phyloP scores from a whole-genome alignment of 768 basidiomycete species.

The Collybiopsis confluens region DNA sequence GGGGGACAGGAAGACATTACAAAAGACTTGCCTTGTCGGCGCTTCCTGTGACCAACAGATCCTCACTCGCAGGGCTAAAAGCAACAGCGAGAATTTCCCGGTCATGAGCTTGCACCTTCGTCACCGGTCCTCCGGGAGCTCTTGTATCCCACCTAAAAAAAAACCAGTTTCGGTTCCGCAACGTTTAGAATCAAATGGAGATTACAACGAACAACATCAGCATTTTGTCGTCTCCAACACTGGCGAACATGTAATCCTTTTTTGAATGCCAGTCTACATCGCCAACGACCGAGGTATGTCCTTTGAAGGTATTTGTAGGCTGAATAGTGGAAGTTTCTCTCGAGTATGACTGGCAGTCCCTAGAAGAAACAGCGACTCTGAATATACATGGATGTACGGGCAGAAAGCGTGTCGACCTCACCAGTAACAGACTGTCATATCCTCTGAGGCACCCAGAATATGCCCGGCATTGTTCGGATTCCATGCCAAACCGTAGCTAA shows the following conservation, averaged over 20 bases:
- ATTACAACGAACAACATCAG: constrained; percentile 76
- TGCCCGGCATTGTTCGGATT: constrained; percentile 79
- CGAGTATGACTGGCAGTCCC: constrained; percentile 90
- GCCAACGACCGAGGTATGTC: constrained; percentile 89
- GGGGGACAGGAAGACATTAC: no score
- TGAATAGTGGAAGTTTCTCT: constrained; percentile 78
- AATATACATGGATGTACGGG: neutral
- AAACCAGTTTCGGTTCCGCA: constrained; percentile 10
- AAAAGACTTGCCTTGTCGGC: constrained; percentile 86
- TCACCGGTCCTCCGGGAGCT: constrained; percentile 59
- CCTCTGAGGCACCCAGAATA: constrained; percentile 89
- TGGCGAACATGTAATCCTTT: constrained; percentile 82
- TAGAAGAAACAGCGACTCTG: constrained; percentile 23
- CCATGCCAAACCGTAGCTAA: constrained; percentile 92
- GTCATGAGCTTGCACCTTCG: constrained; percentile 80
- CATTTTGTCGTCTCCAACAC: constrained; percentile 94
- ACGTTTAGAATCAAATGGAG: no score
- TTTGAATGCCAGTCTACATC: constrained; percentile 95
- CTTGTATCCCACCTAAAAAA: constrained; percentile 86
- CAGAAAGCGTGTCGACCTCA: constrained; percentile 36
- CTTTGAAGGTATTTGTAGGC: constrained; percentile 77
- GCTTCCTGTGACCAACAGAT: constrained; percentile 85
- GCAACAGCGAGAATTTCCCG: constrained; percentile 88
- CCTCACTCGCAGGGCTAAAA: constrained; percentile 79
- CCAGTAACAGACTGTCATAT: constrained; percentile 96